Evolutionary conservation across 176 grass and related monocot species (phyloP), one percentile per base, ranked within the genome.

Genomic region (Bothriochloa decipiens): DNA sequence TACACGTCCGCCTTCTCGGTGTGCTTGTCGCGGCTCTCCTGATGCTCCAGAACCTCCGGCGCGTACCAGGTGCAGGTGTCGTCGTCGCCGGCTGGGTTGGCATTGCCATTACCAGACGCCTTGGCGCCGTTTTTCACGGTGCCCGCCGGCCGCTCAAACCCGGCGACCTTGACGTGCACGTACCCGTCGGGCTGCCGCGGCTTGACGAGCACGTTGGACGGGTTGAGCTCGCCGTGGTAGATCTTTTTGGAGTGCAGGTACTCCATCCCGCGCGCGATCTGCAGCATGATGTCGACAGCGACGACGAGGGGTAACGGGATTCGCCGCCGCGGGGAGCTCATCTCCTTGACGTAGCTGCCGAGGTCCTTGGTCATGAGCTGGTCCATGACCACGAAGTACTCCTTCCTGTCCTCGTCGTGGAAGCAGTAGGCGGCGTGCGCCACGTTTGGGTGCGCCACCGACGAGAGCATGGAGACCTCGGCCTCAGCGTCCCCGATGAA

Each of bases 1-100:
- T 98, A 98, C 81, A 98, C 89, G 77, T 98, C 96, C 36, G 89
- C 93, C 79, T 98, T 98, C 75, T 98, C 91, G 5, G 91, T 98
- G 91, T 80, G 68, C 60, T 84, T 88, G 0, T 17, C 69, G 3
- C 39, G 52, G 43, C 62, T 65, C 15, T 87, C 89, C 73, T 76
- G 62, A 64, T 68, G 68, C 70, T 87, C 87, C 5, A 97, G 81
- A 33, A 95, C 87, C 73, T 97, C 95, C 23, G 95, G 95, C 8
- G 95, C 95, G 65, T 95, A 90, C 95, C 95, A 98, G 73, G 93
- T 98, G 57, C 95, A 91, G 17, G 67, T 33, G 41, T 89, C 90
- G 5, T 70, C 62, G 11, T 15, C 63, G 17, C n/a, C 28, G 23
- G 35, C 72, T 1, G 13, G 15, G 65, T 14, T 67, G 71, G 12